phyloP scores from a whole-genome alignment of 2,329 filamentous ascomycete species.

The Calcarisporium arbuscula region DNA sequence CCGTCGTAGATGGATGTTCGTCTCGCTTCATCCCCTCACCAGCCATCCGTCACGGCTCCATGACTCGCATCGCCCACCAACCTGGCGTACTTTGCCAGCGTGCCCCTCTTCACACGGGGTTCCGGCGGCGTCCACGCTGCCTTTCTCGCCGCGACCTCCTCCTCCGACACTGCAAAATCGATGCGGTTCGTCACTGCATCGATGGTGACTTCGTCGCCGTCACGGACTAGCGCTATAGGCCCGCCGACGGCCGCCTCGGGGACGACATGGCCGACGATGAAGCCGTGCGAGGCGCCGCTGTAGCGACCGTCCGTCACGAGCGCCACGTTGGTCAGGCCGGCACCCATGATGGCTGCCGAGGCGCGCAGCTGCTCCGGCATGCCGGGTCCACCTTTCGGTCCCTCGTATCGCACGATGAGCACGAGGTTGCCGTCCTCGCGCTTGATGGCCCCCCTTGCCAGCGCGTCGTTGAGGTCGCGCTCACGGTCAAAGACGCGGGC shows the following conservation, averaged over 20 bases:
- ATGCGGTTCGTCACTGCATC: constrained; percentile 78
- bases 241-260: constrained; percentile 87
- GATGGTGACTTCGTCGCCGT: constrained; percentile 82
- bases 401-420: constrained; percentile 87
- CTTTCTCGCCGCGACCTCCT: constrained; percentile 61
- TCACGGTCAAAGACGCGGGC: constrained; percentile 87
- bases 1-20: constrained; percentile 3
- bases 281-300: constrained; percentile 80
- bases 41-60: constrained; percentile 75
- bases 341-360: constrained; percentile 86
- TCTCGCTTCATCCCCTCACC: constrained; percentile 13
- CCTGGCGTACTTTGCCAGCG: constrained; percentile 81
- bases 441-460: constrained; percentile 59
- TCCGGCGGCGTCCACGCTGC: constrained; percentile 64
- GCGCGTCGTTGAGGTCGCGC: constrained; percentile 65
- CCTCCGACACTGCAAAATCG: constrained; percentile 56
- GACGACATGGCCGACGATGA: constrained; percentile 89
- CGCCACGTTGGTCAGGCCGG: constrained; percentile 78
- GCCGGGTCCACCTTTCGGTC: constrained; percentile 85
- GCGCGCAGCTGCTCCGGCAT: constrained; percentile 95
- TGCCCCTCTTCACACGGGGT: constrained; percentile 71
- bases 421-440: constrained; percentile 67
- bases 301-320: constrained; percentile 91
- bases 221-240: constrained; percentile 73
- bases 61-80: constrained; percentile 88